These are phyloP conservation scores for Chlorella sp. DNA, from an alignment of 139 green algal species.

Conservation along the genomic window DNA sequence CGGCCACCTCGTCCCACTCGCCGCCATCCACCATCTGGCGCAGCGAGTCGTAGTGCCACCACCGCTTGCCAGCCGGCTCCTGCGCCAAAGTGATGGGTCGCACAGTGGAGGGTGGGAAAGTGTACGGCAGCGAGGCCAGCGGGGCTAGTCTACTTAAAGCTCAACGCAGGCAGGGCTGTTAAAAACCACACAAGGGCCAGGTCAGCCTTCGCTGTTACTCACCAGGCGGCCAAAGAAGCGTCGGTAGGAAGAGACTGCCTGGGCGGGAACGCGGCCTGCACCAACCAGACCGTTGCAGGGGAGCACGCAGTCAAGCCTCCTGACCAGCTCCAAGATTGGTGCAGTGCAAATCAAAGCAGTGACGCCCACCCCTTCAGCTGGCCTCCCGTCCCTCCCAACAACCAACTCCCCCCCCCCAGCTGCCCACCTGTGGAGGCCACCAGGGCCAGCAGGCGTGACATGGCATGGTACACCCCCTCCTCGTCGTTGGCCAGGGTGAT, in stretches of 20 bases:
- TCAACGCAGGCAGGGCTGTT: no score
- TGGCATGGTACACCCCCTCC: background rate
- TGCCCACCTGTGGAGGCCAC: background rate
- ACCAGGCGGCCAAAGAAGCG: conserved; percentile 6
- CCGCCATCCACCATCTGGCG: background rate
- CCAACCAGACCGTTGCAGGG: background rate
- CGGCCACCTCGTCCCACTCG: conserved; percentile 16
- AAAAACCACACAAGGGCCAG: no score
- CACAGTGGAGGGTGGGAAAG: no score
- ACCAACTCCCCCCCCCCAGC: background rate
- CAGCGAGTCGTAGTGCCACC: conserved; percentile 10
- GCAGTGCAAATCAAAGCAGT: no score
- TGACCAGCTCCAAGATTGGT: no score
- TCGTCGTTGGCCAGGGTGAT: conserved; percentile 1
- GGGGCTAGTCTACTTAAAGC: no score
- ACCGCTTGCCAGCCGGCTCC: conserved; percentile 9
- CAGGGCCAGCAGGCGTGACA: background rate
- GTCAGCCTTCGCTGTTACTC: no score
- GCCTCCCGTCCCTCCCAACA: background rate
- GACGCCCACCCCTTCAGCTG: no score
- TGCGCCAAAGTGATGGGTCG: no score
- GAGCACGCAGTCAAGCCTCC: background rate
- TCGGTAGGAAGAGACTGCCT: background rate
- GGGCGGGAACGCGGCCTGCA: background rate
- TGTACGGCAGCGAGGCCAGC: no score